Conservation (phyloP, 1,139 yeast species). For the Debaryomyces coudertii region DNA sequence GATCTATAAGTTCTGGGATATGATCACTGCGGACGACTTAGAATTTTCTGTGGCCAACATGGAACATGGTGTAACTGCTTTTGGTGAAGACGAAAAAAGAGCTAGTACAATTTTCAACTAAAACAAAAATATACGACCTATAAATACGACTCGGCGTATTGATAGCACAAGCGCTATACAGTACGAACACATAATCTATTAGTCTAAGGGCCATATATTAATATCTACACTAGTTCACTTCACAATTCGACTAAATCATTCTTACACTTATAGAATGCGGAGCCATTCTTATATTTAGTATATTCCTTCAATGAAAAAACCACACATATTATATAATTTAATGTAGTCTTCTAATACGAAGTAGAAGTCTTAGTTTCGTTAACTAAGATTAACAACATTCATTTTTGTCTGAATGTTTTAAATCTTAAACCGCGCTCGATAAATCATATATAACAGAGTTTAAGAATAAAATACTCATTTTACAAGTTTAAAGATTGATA, state of each 20-base stretch:
- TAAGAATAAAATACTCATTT: background rate
- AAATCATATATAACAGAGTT: background rate
- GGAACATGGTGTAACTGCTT: conserved; percentile 43
- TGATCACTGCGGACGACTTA: conserved; percentile 92
- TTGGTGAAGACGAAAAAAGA: conserved; percentile 43
- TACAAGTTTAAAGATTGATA: background rate
- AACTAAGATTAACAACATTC: background rate
- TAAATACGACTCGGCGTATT: background rate
- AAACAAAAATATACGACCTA: background rate
- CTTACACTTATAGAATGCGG: background rate
- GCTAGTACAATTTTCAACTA: conserved; percentile 30
- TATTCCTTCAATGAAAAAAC: background rate
- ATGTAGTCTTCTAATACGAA: background rate
- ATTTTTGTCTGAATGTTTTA: background rate
- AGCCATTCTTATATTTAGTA: background rate
- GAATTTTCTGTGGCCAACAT: conserved; percentile 77
- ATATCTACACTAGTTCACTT: background rate
- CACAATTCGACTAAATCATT: background rate
- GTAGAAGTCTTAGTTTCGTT: background rate
- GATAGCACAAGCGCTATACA: background rate
- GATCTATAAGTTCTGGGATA: conserved; percentile 96
- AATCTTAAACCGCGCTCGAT: conserved; percentile 1
- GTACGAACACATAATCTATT: background rate
- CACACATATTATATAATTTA: background rate
- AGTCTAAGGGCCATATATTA: background rate